A percentile compares a stretch with the other conserved stretches of the same genome.
Conservation (phyloP, 2,329 filamentous ascomycete species). For the Purpureocillium takamizusanense region DNA sequence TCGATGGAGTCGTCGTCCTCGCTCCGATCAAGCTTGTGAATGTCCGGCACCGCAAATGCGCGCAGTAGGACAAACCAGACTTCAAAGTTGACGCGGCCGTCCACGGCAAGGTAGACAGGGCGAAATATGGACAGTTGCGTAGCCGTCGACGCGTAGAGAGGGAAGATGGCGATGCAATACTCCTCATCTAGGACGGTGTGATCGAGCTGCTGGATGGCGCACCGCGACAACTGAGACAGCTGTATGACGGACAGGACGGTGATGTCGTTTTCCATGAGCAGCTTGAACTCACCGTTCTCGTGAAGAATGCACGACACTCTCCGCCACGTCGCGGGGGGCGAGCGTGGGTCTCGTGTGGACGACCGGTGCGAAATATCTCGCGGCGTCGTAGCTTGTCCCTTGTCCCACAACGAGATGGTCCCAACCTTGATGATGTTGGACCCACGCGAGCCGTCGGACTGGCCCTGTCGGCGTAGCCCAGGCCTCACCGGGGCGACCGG, state of each 20-base stretch:
- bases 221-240: slow-evolving; percentile 79
- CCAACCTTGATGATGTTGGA: slow-evolving; percentile 89
- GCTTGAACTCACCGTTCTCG: slow-evolving; percentile 88
- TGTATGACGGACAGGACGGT: slow-evolving; percentile 75
- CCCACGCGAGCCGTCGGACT: slow-evolving; percentile 21
- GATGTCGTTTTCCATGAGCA: slow-evolving; percentile 79
- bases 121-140: slow-evolving; percentile 67
- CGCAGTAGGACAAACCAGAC: slow-evolving; percentile 92
- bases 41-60: slow-evolving; percentile 83
- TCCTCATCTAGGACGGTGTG: slow-evolving; percentile 86
- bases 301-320: slow-evolving; percentile 87
- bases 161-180: slow-evolving; percentile 91
- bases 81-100: slow-evolving; percentile 84
- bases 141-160: slow-evolving; percentile 73
- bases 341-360: slow-evolving; percentile 47
- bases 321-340: slow-evolving; percentile 61
- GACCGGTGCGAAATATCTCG: slow-evolving; percentile 46
- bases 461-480: slow-evolving; percentile 33
- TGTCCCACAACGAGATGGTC: slow-evolving; percentile 87
- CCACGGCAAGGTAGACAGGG: slow-evolving; percentile 83
- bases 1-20: slow-evolving; percentile 31
- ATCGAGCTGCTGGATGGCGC: slow-evolving; percentile 83
- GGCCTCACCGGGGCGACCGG: slow-evolving; percentile 26
- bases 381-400: slow-evolving; percentile 48
- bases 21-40: slow-evolving; percentile 62